Percentiles rank a stretch among this genome's conserved stretches.
phyloP scores from a whole-genome alignment of 495 filamentous ascomycete species.

The Trichoderma asperelloides region DNA sequence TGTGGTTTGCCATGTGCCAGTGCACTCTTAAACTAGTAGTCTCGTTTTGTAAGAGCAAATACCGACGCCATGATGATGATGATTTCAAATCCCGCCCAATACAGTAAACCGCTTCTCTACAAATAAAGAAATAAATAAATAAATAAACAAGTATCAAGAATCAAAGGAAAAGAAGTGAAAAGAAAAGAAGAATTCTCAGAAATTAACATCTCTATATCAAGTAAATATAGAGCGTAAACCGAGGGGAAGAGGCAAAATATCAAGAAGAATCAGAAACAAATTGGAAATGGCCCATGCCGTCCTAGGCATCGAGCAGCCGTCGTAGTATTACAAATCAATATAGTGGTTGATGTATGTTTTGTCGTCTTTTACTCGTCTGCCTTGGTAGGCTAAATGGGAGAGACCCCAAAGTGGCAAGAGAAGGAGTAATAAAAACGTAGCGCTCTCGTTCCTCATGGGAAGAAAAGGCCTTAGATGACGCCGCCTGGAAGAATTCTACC shows the following conservation, averaged over 20 bases:
- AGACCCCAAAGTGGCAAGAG: neutral
- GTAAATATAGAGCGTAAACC: neutral
- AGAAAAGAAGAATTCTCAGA: neutral
- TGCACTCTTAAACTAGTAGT: neutral
- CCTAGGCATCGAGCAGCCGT: neutral
- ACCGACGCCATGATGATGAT: conserved; percentile 2
- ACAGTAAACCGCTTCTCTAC: neutral
- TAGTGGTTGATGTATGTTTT: conserved; percentile 4
- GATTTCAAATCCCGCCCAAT: neutral
- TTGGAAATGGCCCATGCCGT: neutral
- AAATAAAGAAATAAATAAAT: neutral
- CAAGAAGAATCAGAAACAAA: neutral
- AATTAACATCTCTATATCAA: neutral
- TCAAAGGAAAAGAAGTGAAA: neutral
- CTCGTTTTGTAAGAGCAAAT: neutral
- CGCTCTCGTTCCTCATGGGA: conserved; percentile 10
- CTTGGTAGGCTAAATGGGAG: conserved; percentile 11
- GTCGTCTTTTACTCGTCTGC: conserved; percentile 3
- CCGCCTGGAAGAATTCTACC: conserved; percentile 32
- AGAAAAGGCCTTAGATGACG: conserved; percentile 32
- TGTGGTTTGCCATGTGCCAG: neutral
- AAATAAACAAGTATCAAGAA: neutral
- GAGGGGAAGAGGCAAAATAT: neutral
- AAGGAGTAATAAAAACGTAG: conserved; percentile 16
- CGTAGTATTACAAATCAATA: conserved; percentile 1